Evolutionary conservation across 2,329 filamentous ascomycete genomes (phyloP).

Genomic region (Lecanosticta acicola): DNA sequence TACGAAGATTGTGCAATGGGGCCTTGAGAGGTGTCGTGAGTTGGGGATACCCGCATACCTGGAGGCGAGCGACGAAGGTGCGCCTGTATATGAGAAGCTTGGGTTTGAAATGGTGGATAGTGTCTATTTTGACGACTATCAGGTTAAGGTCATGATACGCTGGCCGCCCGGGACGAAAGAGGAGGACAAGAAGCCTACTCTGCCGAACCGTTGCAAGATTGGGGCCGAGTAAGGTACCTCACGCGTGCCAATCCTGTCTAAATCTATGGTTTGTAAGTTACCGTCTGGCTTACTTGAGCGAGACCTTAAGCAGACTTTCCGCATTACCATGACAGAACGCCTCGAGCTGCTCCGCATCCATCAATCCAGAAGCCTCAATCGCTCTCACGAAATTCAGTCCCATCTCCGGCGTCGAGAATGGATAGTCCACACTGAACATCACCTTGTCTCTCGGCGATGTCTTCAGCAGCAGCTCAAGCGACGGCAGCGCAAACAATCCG

Average conservation of each 20-base stretch:
- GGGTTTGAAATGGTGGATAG: constrained; percentile 29
- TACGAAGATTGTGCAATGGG: constrained; percentile 34
- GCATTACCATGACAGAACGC: constrained; percentile 11
- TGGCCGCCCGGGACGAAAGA: background rate
- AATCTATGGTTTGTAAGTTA: background rate
- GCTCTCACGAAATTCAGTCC: constrained; percentile 9
- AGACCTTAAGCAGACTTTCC: constrained; percentile 9
- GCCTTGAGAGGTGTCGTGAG: constrained; percentile 33
- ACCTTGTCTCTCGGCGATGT: constrained; percentile 5
- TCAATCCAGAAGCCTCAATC: constrained; percentile 6
- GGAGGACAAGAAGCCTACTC: background rate
- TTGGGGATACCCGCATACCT: constrained; percentile 34
- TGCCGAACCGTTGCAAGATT: background rate
- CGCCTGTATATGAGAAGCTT: constrained; percentile 34
- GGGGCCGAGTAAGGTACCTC: no score
- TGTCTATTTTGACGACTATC: background rate
- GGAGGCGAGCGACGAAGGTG: constrained; percentile 32
- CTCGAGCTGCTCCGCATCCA: constrained; percentile 10
- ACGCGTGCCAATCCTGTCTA: no score
- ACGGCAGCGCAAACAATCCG: constrained; percentile 47
- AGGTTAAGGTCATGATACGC: background rate
- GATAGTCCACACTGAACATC: constrained; percentile 13
- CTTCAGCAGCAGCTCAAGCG: constrained; percentile 35
- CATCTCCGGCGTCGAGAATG: constrained; percentile 6
- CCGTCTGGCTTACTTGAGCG: background rate